Conservation (phyloP, 768 basidiomycete species). For the Nidularia pulvinata region DNA sequence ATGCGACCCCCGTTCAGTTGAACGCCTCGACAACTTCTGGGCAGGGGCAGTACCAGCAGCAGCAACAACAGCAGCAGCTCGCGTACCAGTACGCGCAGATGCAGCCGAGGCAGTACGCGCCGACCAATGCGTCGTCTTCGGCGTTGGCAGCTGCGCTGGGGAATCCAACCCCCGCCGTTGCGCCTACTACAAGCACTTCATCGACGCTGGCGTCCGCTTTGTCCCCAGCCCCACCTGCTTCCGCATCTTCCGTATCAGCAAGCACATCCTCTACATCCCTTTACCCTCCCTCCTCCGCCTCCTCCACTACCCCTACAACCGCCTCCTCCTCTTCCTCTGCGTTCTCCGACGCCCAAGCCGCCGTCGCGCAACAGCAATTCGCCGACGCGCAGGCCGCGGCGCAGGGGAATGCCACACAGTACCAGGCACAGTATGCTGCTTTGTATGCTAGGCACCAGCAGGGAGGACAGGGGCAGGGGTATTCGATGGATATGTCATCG, state of each 20-base stretch:
- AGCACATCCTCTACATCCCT: too few relatives aligned
- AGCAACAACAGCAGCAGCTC: conserved; percentile 12
- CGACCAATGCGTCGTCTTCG: background rate
- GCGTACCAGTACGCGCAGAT: conserved; percentile 17
- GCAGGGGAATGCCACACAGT: background rate
- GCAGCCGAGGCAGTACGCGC: conserved; percentile 18
- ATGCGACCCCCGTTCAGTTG: conserved; percentile 5
- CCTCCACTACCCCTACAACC: too few relatives aligned
- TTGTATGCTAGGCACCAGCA: conserved; percentile 4
- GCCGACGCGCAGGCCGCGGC: conserved; percentile 5
- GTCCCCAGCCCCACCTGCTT: too few relatives aligned
- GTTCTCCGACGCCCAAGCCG: too few relatives aligned
- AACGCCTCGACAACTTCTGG: conserved; percentile 3
- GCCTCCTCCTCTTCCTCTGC: too few relatives aligned
- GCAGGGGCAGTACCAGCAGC: conserved; percentile 10
- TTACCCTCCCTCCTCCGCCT: too few relatives aligned
- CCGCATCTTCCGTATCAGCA: too few relatives aligned
- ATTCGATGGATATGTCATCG: background rate
- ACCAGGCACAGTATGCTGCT: background rate
- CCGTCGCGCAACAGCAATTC: conserved; percentile 5
- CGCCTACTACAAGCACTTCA: too few relatives aligned
- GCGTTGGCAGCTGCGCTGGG: too few relatives aligned
- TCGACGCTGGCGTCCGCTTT: too few relatives aligned
- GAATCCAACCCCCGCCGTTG: too few relatives aligned
- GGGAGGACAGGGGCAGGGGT: conserved; percentile 1